Percentiles rank a stretch among this genome's conserved stretches.
Conservation (phyloP, 495 filamentous ascomycete species). For the Trichoderma orchidacearum region DNA sequence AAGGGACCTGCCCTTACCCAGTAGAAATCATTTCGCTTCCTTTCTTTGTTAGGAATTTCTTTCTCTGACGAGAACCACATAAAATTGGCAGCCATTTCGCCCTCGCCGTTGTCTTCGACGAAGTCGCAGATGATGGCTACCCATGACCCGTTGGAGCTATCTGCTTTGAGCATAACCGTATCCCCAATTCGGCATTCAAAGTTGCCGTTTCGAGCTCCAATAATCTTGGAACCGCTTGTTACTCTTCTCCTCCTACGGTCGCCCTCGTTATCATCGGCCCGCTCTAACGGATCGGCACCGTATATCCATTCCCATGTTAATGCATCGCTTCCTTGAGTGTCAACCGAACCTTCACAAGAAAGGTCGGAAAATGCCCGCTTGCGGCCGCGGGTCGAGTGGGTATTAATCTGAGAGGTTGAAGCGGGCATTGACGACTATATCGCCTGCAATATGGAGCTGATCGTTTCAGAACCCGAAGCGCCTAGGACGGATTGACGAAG, state of each 20-base stretch:
- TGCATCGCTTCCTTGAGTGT: conserved; percentile 77
- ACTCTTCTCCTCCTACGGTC: conserved; percentile 23
- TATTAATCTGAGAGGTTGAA: background rate
- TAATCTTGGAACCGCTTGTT: conserved; percentile 30
- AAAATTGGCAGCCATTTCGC: conserved; percentile 56
- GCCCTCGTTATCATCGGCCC: conserved; percentile 10
- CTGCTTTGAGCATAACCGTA: conserved; percentile 72
- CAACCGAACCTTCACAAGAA: conserved; percentile 78
- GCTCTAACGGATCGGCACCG: conserved; percentile 10
- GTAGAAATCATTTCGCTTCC: conserved; percentile 70
- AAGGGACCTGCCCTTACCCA: conserved; percentile 25
- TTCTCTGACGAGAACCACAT: conserved; percentile 84
- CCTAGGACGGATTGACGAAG: too few relatives aligned
- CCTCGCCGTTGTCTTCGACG: conserved; percentile 44
- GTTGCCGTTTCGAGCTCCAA: conserved; percentile 73
- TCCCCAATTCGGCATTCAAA: conserved; percentile 78
- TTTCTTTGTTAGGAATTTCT: conserved; percentile 71
- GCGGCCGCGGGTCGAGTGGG: background rate
- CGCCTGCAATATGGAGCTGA: background rate
- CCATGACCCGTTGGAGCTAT: conserved; percentile 69
- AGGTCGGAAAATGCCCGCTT: conserved; percentile 25
- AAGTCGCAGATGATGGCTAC: conserved; percentile 80
- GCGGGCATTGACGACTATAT: background rate
- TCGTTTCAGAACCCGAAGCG: background rate
- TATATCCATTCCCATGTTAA: conserved; percentile 93